Evolutionary conservation across 108 stramenopile genomes (phyloP).

Genomic region (Nitzschia sp.): DNA sequence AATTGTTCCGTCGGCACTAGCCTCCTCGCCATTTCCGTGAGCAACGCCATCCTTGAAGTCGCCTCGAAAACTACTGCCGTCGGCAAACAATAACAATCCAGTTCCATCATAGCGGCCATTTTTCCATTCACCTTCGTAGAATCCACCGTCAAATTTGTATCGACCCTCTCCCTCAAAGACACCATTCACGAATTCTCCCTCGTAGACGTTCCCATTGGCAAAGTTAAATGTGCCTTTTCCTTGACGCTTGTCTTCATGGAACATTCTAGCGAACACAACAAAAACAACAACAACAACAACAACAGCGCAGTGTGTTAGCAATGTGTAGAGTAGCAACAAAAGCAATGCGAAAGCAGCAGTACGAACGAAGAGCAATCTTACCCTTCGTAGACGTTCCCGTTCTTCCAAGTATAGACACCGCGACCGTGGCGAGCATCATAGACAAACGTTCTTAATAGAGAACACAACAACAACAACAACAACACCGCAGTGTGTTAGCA

Average conservation of each 20-base stretch:
- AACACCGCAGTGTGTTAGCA: no score
- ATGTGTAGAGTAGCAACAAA: no score
- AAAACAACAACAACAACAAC: no score
- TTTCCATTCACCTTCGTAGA: constrained; percentile 50
- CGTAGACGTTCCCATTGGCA: constrained; percentile 50
- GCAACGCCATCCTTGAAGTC: constrained; percentile 36
- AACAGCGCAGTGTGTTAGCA: no score
- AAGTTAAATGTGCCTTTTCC: constrained; percentile 45
- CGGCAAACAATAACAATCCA: constrained; percentile 30
- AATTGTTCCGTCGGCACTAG: constrained; percentile 20
- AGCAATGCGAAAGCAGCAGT: no score
- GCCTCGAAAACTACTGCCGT: constrained; percentile 40
- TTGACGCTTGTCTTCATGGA: constrained; percentile 43
- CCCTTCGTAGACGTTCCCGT: constrained; percentile 46
- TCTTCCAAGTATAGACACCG: constrained; percentile 44
- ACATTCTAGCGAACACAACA: no score
- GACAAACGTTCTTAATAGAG: constrained; percentile 36
- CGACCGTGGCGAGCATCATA: constrained; percentile 45
- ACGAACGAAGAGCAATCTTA: no score
- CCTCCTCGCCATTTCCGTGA: constrained; percentile 42
- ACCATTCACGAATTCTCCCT: constrained; percentile 51
- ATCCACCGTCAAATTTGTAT: constrained; percentile 35
- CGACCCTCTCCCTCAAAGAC: constrained; percentile 37
- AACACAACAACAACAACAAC: no score
- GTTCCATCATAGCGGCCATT: constrained; percentile 33